Conservation (phyloP, 352 stramenopile species). For the Globisporangium iwayamae region DNA sequence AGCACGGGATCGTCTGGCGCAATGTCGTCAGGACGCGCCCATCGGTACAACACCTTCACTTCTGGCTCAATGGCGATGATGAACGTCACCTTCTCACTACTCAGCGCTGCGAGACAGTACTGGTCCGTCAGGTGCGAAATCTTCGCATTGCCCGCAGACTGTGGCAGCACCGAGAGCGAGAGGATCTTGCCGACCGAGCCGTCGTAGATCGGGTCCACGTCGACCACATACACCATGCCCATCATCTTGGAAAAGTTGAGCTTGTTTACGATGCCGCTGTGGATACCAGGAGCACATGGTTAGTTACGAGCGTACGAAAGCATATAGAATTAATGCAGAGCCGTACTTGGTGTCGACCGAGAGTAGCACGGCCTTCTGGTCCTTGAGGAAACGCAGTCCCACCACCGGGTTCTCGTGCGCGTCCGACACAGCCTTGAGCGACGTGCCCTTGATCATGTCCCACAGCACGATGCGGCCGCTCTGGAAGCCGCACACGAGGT, state of each 20-base stretch:
- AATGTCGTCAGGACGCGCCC: conserved; percentile 82
- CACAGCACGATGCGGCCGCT: conserved; percentile 93
- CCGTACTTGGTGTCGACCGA: conserved; percentile 83
- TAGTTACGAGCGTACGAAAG: neutral
- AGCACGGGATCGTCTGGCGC: conserved; percentile 71
- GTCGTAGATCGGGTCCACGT: conserved; percentile 94
- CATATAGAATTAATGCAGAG: conserved; percentile 6
- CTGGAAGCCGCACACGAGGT: conserved; percentile 91
- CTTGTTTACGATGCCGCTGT: conserved; percentile 91
- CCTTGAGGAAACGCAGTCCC: conserved; percentile 80
- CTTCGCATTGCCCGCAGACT: conserved; percentile 80
- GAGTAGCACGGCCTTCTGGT: conserved; percentile 81
- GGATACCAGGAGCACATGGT: conserved; percentile 31
- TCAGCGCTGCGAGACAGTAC: conserved; percentile 78
- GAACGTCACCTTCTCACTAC: conserved; percentile 93
- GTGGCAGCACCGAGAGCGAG: conserved; percentile 74
- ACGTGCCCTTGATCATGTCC: conserved; percentile 94
- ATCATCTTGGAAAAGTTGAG: conserved; percentile 94
- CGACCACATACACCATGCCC: conserved; percentile 91
- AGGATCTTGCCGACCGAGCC: conserved; percentile 89
- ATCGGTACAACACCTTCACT: conserved; percentile 93
- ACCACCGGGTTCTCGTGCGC: conserved; percentile 87
- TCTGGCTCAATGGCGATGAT: conserved; percentile 94
- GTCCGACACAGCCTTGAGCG: conserved; percentile 90
- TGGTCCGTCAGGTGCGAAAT: conserved; percentile 83